These are phyloP conservation scores for Moniliella sp. DNA, from an alignment of 1,284 basidiomycete genomes.

Conservation along the genomic window DNA sequence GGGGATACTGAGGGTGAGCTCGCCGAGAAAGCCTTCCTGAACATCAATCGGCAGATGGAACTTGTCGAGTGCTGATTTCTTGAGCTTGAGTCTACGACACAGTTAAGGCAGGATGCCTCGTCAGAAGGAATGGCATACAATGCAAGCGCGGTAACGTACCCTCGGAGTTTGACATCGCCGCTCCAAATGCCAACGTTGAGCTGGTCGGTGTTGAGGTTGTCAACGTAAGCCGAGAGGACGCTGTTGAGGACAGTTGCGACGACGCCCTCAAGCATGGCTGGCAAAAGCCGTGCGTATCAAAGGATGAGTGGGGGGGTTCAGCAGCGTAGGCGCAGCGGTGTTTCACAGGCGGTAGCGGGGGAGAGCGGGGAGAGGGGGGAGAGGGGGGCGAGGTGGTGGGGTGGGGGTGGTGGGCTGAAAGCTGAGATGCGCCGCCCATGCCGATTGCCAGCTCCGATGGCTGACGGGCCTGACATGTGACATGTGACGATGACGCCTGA, in stretches of 20 bases:
- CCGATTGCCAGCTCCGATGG: too few species aligned
- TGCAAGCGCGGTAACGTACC: slow-evolving; percentile 5
- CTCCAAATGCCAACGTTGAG: slow-evolving; percentile 83
- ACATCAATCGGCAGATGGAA: slow-evolving; percentile 90
- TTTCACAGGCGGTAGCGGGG: too few species aligned
- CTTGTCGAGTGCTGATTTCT: slow-evolving; percentile 83
- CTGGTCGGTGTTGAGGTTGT: slow-evolving; percentile 82
- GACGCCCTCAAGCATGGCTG: slow-evolving; percentile 29
- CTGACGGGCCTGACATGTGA: too few species aligned
- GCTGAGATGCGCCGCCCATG: too few species aligned
- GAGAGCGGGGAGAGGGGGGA: too few species aligned
- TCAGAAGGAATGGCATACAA: background rate
- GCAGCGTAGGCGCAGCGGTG: too few species aligned
- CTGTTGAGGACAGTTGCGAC: slow-evolving; percentile 43
- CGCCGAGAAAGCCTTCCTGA: slow-evolving; percentile 72
- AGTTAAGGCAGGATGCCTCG: slow-evolving; percentile 1
- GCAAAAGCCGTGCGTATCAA: too few species aligned
- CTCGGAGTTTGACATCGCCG: slow-evolving; percentile 62
- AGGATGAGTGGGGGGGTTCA: too few species aligned
- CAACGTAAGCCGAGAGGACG: slow-evolving; percentile 81
- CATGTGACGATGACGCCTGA: too few species aligned
- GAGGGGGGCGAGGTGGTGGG: too few species aligned
- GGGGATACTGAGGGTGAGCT: slow-evolving; percentile 72
- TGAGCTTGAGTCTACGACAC: slow-evolving; percentile 47
- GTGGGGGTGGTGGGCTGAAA: too few species aligned